Evolutionary conservation across 2,329 filamentous ascomycete genomes (phyloP), one percentile per base, ranked within the genome.

Genomic region (Diaporthe citriasiana): DNA sequence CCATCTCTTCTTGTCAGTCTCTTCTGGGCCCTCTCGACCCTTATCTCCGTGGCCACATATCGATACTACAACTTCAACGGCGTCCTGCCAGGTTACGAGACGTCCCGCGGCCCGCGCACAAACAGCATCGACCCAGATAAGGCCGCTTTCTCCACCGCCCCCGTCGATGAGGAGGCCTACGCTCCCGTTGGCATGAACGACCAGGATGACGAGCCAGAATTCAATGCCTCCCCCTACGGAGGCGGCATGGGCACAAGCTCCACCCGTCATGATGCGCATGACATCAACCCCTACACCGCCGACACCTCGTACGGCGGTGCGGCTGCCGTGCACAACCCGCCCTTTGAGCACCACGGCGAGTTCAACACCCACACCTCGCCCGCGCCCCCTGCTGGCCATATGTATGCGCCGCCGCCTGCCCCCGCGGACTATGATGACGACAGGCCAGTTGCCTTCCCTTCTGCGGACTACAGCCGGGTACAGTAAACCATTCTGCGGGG

Each of bases 51-150:
- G 73, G 92, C 89, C 82, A 90, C 90, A 38, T 82, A 91, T 76
- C 85, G 88, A 76, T 92, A 91, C 83, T 91, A 89, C 84, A 88
- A 89, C 78, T 88, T 89, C 79, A 88, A 92, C 82, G 89, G 89
- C 78, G 87, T 83, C 72, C 86, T 92, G 22, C 91, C 91, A 2
- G 91, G 91, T 73, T 91, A 91, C 80, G 89, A 90, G 78, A 85
- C 84, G 70, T 50, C 68, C 56, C 74, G 74, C 55, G 80, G 80
- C 74, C 80, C 80, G 75, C 82, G 81, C 76, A 77, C 74, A 74
- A 82, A 85, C 77, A 89, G 89, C 83, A 92, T 92, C 77, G 91
- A 93, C 80, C 91, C 91, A 0, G 91, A 93, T 82, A 92, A 92
- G 84, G 90, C 91, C 38, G 91, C 91, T 74, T 93, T 93, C 83